Evolutionary conservation across 2,329 filamentous ascomycete genomes (phyloP).

Genomic region (Claviceps sp.): DNA sequence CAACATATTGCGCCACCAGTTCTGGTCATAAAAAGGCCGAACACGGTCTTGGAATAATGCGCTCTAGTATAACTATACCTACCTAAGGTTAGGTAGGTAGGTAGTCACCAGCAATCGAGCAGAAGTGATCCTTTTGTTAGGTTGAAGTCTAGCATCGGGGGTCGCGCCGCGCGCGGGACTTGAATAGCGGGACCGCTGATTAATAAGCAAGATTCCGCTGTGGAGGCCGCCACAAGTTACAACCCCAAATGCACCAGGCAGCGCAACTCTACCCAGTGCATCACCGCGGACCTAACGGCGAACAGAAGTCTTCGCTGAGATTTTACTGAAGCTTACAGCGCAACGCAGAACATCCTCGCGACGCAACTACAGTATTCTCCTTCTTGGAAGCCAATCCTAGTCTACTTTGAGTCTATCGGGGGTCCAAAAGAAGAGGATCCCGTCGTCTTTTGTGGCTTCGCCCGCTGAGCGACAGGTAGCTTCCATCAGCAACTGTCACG

Average conservation of each 20-base stretch:
- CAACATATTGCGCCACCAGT: no score
- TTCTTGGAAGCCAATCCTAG: neutral
- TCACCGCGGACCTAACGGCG: constrained; percentile 14
- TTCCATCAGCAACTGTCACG: neutral
- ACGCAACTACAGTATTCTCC: neutral
- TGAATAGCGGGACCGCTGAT: constrained; percentile 1
- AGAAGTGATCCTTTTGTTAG: no score
- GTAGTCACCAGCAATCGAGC: no score
- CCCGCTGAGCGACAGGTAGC: neutral
- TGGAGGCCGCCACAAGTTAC: neutral
- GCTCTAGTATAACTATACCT: no score
- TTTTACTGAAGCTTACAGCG: neutral
- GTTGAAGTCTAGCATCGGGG: no score
- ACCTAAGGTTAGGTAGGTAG: no score
- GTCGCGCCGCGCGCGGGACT: no score
- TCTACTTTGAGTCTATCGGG: neutral
- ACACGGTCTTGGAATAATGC: neutral
- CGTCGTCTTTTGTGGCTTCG: neutral
- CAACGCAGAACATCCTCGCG: neutral
- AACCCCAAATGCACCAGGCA: constrained; percentile 15
- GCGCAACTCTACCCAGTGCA: constrained; percentile 26
- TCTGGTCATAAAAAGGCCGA: no score
- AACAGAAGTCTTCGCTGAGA: constrained; percentile 1
- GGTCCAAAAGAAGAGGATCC: neutral
- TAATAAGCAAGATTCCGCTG: constrained; percentile 6